Conservation (phyloP, 2,329 filamentous ascomycete genomes). For the Penicillium griseofulvum region DNA sequence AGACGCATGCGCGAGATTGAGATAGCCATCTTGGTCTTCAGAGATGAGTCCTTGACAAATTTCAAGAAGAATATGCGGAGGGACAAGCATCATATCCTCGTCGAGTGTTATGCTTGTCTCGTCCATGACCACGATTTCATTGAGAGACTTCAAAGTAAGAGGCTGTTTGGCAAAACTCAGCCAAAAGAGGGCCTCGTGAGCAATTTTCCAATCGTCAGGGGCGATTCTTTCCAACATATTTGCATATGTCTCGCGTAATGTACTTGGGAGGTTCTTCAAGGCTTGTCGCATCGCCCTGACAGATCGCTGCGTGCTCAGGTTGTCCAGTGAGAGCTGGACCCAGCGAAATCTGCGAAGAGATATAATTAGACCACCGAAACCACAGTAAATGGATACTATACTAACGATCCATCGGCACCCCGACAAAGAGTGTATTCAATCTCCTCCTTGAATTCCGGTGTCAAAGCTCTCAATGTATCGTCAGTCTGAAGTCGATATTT, state of each 20-base stretch:
- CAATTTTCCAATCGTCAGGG: slow-evolving; percentile 11
- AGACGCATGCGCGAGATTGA: slow-evolving; percentile 18
- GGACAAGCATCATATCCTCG: slow-evolving; percentile 22
- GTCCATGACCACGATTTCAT: slow-evolving; percentile 15
- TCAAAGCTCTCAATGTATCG: slow-evolving; percentile 4
- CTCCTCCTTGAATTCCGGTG: slow-evolving; percentile 12
- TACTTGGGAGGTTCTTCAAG: slow-evolving; percentile 13
- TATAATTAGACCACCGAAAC: neutral
- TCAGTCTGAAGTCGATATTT: slow-evolving; percentile 12
- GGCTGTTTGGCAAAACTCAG: slow-evolving; percentile 14
- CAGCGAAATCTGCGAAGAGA: slow-evolving; percentile 19
- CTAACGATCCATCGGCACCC: slow-evolving; percentile 21
- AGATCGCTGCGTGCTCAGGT: slow-evolving; percentile 16
- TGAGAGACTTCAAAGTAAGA: slow-evolving; percentile 11
- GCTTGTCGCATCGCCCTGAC: slow-evolving; percentile 17
- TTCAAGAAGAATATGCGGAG: slow-evolving; percentile 15
- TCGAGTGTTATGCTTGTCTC: slow-evolving; percentile 11
- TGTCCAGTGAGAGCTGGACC: slow-evolving; percentile 23
- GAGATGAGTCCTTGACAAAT: slow-evolving; percentile 21
- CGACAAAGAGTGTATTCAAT: slow-evolving; percentile 10
- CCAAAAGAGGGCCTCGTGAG: slow-evolving; percentile 20
- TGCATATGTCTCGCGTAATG: slow-evolving; percentile 19
- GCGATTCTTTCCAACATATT: slow-evolving; percentile 14
- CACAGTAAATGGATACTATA: neutral
- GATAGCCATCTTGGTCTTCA: slow-evolving; percentile 8